phyloP scores from a whole-genome alignment of 2,329 filamentous ascomycete genomes.

The Diaporthe sp. region DNA sequence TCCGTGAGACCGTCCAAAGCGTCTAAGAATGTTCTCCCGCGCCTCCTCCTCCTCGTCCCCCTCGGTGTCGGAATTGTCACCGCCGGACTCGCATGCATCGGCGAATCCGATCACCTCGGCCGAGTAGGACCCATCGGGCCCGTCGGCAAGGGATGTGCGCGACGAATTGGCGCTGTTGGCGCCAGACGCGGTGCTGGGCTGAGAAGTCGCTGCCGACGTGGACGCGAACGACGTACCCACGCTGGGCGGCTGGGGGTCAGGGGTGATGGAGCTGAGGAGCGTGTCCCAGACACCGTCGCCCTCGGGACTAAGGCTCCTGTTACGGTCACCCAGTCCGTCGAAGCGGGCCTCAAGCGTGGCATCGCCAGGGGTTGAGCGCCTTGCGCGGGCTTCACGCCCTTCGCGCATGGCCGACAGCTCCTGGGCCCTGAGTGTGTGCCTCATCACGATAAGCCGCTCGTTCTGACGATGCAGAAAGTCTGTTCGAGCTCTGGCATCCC shows the following conservation, averaged over 20 bases:
- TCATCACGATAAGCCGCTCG: conserved; percentile 25
- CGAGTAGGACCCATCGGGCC: conserved; percentile 42
- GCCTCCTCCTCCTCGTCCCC: conserved; percentile 60
- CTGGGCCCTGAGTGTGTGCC: conserved; percentile 29
- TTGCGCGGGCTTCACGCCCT: conserved; percentile 23
- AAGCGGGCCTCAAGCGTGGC: conserved; percentile 29
- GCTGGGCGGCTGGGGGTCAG: conserved; percentile 85
- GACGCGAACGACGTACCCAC: conserved; percentile 87
- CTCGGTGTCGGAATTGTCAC: conserved; percentile 69
- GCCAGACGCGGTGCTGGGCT: conserved; percentile 51
- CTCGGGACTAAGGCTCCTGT: conserved; percentile 84
- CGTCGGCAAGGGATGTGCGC: conserved; percentile 61
- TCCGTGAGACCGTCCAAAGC: conserved; percentile 53
- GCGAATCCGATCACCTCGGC: conserved; percentile 47
- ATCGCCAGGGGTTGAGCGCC: conserved; percentile 5
- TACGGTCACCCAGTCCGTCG: conserved; percentile 85
- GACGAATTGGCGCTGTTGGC: conserved; percentile 55
- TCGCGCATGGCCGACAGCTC: conserved; percentile 30
- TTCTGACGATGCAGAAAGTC: conserved; percentile 28
- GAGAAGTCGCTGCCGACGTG: conserved; percentile 58
- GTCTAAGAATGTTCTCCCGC: conserved; percentile 42
- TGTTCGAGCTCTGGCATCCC: conserved; percentile 4
- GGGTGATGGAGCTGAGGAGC: conserved; percentile 82
- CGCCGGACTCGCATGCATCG: conserved; percentile 64
- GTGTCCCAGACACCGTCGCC: conserved; percentile 81